phyloP scores from a whole-genome alignment of 192 early-diverging fungal species.

The Backusella tarrabulga region DNA sequence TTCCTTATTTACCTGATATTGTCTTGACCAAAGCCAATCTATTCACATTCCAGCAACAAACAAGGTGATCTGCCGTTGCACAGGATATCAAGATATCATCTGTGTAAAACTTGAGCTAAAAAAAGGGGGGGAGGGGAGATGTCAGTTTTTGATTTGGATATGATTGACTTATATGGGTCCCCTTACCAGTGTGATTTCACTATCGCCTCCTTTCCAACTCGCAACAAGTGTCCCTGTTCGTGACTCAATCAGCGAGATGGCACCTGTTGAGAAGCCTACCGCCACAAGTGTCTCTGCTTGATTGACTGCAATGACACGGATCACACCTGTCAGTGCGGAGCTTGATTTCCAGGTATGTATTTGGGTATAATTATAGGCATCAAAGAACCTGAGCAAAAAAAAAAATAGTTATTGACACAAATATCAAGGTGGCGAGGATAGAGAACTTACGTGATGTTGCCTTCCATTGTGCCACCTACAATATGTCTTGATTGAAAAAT shows the following conservation, averaged over 20 bases:
- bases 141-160: too few species aligned
- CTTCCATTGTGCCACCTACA: constrained; percentile 49
- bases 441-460: constrained; percentile 40
- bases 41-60: constrained; percentile 58
- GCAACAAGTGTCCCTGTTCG: constrained; percentile 53
- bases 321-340: constrained; percentile 22
- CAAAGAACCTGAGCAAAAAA: constrained; percentile 31
- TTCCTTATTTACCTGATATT: constrained; percentile 37
- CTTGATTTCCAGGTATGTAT: constrained; percentile 44
- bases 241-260: constrained; percentile 52
- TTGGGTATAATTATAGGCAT: constrained; percentile 29
- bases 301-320: constrained; percentile 43
- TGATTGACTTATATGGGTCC: background rate
- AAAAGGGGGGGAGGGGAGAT: background rate
- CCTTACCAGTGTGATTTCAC: constrained; percentile 50
- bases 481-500: constrained; percentile 49
- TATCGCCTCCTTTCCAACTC: constrained; percentile 58
- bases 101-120: constrained; percentile 45
- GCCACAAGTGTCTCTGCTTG: constrained; percentile 52
- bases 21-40: constrained; percentile 48
- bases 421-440: too few species aligned
- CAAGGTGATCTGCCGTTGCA: constrained; percentile 53
- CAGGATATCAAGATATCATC: constrained; percentile 53
- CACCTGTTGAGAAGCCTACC: constrained; percentile 50
- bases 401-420: background rate